Conservation (phyloP, 2,329 filamentous ascomycete species). For the Botryotinia convoluta region DNA sequence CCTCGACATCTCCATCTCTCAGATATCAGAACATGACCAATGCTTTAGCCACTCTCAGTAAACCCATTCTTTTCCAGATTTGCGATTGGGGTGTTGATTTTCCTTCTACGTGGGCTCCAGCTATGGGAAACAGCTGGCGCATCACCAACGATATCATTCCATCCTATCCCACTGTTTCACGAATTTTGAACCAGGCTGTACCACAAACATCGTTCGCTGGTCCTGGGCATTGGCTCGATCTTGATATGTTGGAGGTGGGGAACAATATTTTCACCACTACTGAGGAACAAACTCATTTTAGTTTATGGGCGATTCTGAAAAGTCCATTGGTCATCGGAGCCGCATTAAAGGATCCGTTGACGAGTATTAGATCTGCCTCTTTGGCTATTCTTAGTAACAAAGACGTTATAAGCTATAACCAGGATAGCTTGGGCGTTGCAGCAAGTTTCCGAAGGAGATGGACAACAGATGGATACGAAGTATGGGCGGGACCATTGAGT, state of each 20-base stretch:
- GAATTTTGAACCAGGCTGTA: slow-evolving; percentile 44
- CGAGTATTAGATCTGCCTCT: slow-evolving; percentile 23
- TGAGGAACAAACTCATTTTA: slow-evolving; percentile 45
- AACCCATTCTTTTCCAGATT: slow-evolving; percentile 41
- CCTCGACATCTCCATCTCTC: slow-evolving; percentile 37
- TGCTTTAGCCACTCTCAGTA: slow-evolving; percentile 33
- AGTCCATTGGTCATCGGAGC: slow-evolving; percentile 33
- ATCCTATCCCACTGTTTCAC: slow-evolving; percentile 40
- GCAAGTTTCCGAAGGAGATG: slow-evolving; percentile 31
- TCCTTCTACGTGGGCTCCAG: slow-evolving; percentile 42
- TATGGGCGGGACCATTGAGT: slow-evolving; percentile 33
- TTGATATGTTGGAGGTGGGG: slow-evolving; percentile 45
- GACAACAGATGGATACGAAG: slow-evolving; percentile 33
- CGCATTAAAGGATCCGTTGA: slow-evolving; percentile 29
- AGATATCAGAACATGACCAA: slow-evolving; percentile 41
- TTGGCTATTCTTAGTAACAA: slow-evolving; percentile 29
- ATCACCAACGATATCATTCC: slow-evolving; percentile 45
- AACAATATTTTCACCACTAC: slow-evolving; percentile 39
- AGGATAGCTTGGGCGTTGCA: slow-evolving; percentile 31
- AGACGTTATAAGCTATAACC: slow-evolving; percentile 33
- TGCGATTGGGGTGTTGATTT: slow-evolving; percentile 46
- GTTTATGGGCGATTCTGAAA: slow-evolving; percentile 44
- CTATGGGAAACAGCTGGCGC: slow-evolving; percentile 42
- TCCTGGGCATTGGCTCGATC: slow-evolving; percentile 43
- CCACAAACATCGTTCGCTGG: slow-evolving; percentile 41